Conservation (phyloP, 73 alveolate genomes). For the Effrenium voratum region DNA sequence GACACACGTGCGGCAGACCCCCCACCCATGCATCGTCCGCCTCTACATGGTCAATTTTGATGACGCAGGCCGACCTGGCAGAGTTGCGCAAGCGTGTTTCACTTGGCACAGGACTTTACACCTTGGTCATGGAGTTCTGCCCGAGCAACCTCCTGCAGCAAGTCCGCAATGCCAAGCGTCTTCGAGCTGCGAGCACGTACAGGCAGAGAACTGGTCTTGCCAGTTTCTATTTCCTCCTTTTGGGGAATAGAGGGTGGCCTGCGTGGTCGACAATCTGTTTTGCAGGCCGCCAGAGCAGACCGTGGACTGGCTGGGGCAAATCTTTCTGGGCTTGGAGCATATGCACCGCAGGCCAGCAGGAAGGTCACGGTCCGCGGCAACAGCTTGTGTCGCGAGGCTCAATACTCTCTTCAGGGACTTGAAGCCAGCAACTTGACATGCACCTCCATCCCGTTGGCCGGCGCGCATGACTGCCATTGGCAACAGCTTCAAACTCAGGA, state of each 20-base stretch:
- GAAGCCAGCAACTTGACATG: neutral
- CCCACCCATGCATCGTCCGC: constrained; percentile 80
- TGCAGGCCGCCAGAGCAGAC: constrained; percentile 47
- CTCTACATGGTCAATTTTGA: constrained; percentile 56
- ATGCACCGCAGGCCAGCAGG: constrained; percentile 62
- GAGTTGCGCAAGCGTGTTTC: too few species aligned
- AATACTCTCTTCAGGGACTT: constrained; percentile 44
- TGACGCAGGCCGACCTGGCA: too few species aligned
- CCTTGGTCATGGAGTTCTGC: constrained; percentile 84
- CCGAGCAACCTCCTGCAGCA: constrained; percentile 54
- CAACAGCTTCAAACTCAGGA: too few species aligned
- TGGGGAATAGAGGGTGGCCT: too few species aligned
- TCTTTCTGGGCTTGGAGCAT: constrained; percentile 78
- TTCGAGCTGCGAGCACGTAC: too few species aligned
- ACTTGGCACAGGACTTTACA: constrained; percentile 44
- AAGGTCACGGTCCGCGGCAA: too few species aligned
- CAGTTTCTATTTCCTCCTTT: too few species aligned
- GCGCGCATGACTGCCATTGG: too few species aligned
- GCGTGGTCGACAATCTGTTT: too few species aligned
- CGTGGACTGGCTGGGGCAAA: constrained; percentile 79
- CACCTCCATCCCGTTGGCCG: neutral
- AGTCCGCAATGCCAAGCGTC: constrained; percentile 28
- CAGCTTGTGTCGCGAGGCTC: neutral
- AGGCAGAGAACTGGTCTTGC: too few species aligned
- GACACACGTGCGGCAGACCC: constrained; percentile 58